Conservation (phyloP, 768 basidiomycete species). For the Sarcomyxa edulis region DNA sequence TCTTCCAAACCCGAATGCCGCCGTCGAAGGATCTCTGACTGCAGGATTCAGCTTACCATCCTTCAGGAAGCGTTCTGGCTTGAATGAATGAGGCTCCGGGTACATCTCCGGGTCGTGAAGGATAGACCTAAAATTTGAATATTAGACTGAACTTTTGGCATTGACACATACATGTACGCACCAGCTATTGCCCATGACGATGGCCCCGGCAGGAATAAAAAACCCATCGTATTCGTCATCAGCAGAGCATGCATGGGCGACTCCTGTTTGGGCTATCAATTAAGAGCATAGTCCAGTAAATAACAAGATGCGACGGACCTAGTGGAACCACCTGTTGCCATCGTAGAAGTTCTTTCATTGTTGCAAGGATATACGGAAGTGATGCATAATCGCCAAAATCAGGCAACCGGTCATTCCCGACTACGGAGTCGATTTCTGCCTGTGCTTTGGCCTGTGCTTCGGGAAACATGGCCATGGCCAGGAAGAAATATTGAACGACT, state of each 20-base stretch:
- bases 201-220: slow-evolving; percentile 4
- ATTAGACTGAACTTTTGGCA: not conserved
- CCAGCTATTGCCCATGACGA: slow-evolving; percentile 5
- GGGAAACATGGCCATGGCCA: slow-evolving; percentile 19
- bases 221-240: slow-evolving; percentile 7
- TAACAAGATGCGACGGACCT: not conserved
- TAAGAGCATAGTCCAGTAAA: not conserved
- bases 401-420: not conserved
- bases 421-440: slow-evolving; percentile 15
- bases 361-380: slow-evolving; percentile 3
- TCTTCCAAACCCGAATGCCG: slow-evolving; percentile 6
- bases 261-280: not conserved
- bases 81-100: slow-evolving; percentile 2
- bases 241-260: slow-evolving; percentile 1
- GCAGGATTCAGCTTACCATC: slow-evolving; percentile 4
- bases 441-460: slow-evolving; percentile 18
- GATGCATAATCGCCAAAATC: not conserved
- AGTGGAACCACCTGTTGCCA: slow-evolving; percentile 2
- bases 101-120: slow-evolving; percentile 3
- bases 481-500: slow-evolving; percentile 13
- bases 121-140: slow-evolving; percentile 1
- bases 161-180: not conserved
- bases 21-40: not conserved
- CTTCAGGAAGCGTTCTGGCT: slow-evolving; percentile 6
- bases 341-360: slow-evolving; percentile 2